Evolutionary conservation across 192 early-diverging fungal species (phyloP), one percentile per base, ranked within the genome.

Genomic region (Polychytrium aggregatum): DNA sequence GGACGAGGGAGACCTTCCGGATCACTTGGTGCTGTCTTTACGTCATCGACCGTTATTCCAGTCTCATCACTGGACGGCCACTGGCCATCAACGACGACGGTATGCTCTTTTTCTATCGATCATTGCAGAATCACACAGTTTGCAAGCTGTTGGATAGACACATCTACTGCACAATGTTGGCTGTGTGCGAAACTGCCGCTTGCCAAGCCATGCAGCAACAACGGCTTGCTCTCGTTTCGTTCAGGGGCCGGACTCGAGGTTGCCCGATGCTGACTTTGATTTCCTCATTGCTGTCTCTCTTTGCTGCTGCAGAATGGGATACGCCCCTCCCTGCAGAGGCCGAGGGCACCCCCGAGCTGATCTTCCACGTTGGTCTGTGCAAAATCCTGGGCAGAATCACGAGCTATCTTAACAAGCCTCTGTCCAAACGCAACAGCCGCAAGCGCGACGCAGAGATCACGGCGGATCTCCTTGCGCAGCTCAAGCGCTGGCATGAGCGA

Each of bases 11-110:
- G 35, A 57, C 56, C 10, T 70, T 68, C 67, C 39, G 64, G 3
- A 48, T 50, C 28, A 72, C 70, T 13, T 72, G 70, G 70, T 64
- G 63, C 42, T 68, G 65, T 38, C 44, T 72, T 37, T 72, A 69
- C 46, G 56, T 72, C 20, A 21, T 72, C 41, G 70, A 72, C 42
- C 54, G 63, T 29, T 72, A 72, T 38, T 54, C 49, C 13, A 58
- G 63, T 14, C 57, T 72, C 11, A 54, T 64, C 13, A 62, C 70
- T 41, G 70, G 70, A 22, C 46, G 70, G n/a, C 70, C 70, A 2
- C 56, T 67, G 29, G 65, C 63, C 21, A 66, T 72, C 16, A 55
- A 55, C 31, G 70, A 72, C 45, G 66, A 72, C 20, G 68, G 67
- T 70, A 50, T 29, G 57, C 30, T 18, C 9, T 44, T 8, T 28